These are phyloP conservation scores for Lodderomyces margitis DNA, from an alignment of 1,139 yeast genomes.

Conservation along the genomic window DNA sequence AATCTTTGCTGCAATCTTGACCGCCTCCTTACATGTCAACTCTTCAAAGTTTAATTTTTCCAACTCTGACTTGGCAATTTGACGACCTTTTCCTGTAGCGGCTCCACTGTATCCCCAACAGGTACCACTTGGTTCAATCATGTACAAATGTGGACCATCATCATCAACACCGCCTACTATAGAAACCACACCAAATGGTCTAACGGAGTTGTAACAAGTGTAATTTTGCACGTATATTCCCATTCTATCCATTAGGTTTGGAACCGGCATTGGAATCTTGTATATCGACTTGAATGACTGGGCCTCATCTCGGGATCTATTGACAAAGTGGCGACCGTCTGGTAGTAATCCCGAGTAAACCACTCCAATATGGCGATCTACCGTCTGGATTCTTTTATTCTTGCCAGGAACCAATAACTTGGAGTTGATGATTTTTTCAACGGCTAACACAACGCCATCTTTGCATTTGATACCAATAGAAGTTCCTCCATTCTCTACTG, in stretches of 20 bases:
- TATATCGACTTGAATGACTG: slow-evolving; percentile 73
- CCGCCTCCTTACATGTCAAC: slow-evolving; percentile 75
- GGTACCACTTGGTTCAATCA: slow-evolving; percentile 97
- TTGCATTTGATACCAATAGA: slow-evolving; percentile 88
- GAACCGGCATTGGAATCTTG: slow-evolving; percentile 73
- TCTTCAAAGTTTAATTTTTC: slow-evolving; percentile 81
- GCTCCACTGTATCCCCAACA: slow-evolving; percentile 98
- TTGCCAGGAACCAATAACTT: slow-evolving; percentile 86
- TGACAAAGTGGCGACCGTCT: slow-evolving; percentile 92
- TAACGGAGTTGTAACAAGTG: slow-evolving; percentile 92
- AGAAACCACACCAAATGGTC: slow-evolving; percentile 94
- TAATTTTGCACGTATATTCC: slow-evolving; percentile 94
- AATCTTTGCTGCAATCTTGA: slow-evolving; percentile 90
- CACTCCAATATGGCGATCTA: slow-evolving; percentile 92
- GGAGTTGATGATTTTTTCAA: slow-evolving; percentile 85
- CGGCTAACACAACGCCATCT: slow-evolving; percentile 96
- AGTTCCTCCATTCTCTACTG: slow-evolving; percentile 96
- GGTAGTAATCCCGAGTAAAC: slow-evolving; percentile 94
- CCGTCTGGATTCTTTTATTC: slow-evolving; percentile 85
- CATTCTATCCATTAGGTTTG: slow-evolving; percentile 81
- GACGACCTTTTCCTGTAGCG: slow-evolving; percentile 98
- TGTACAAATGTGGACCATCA: slow-evolving; percentile 86
- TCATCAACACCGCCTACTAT: slow-evolving; percentile 93
- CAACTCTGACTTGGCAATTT: slow-evolving; percentile 90
- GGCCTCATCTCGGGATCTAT: slow-evolving; percentile 92